Percentiles rank a stretch among this genome's conserved stretches.
These are phyloP conservation scores for Endocladia muricata DNA, from an alignment of 31 red algal genomes.

Conservation along the genomic window DNA sequence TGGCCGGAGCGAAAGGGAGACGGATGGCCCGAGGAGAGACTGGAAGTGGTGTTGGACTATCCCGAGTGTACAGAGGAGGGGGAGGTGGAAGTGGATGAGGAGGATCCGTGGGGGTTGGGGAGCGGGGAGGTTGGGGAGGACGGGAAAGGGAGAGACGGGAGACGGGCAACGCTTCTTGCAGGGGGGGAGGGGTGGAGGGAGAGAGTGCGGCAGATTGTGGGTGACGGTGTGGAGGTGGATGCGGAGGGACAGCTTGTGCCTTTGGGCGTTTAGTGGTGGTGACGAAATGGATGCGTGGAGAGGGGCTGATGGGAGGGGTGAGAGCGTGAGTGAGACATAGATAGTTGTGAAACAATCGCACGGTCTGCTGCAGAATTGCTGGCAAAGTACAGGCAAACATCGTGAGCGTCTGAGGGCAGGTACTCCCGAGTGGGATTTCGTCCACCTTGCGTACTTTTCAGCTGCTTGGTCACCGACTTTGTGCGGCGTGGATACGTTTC, in stretches of 20 bases:
- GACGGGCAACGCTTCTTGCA: slow-evolving; percentile 13
- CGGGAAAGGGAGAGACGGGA: neutral
- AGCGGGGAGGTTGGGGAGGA: slow-evolving; percentile 2
- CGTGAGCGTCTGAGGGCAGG: too few species aligned
- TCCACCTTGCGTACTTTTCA: too few species aligned
- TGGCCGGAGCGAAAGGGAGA: slow-evolving; percentile 79
- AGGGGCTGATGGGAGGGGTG: too few species aligned
- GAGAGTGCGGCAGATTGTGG: neutral
- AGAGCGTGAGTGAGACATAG: too few species aligned
- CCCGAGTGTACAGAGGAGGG: too few species aligned
- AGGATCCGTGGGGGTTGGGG: slow-evolving; percentile 63
- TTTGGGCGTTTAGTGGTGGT: too few species aligned
- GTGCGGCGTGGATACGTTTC: slow-evolving; percentile 7
- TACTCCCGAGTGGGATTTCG: too few species aligned
- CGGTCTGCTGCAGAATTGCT: too few species aligned
- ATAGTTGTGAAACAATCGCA: too few species aligned
- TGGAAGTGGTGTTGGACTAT: slow-evolving; percentile 47
- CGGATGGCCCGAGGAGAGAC: slow-evolving; percentile 8
- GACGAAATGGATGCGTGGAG: too few species aligned
- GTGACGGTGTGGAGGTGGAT: neutral
- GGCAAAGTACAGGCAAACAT: too few species aligned
- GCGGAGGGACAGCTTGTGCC: neutral
- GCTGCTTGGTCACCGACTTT: too few species aligned
- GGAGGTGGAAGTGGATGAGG: neutral
- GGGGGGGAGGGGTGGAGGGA: slow-evolving; percentile 9